phyloP scores from a whole-genome alignment of 768 basidiomycete genomes.

The Dioszegia hungarica region DNA sequence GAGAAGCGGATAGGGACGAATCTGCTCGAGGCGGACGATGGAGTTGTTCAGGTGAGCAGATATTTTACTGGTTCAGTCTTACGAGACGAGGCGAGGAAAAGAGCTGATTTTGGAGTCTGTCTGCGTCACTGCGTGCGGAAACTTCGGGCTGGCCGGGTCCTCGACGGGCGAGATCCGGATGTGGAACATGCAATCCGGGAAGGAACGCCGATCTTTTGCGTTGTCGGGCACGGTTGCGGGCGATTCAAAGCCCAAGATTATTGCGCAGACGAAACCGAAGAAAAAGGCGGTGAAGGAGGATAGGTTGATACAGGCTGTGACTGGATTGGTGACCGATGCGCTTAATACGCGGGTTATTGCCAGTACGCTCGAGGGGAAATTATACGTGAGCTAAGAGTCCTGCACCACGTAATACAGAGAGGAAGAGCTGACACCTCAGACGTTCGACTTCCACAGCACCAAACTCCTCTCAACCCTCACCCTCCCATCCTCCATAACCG shows the following conservation, averaged over 20 bases:
- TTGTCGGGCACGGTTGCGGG: constrained; percentile 48
- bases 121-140: constrained; percentile 89
- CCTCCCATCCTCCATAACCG: constrained; percentile 64
- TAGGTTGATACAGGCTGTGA: constrained; percentile 59
- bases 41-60: constrained; percentile 65
- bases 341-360: constrained; percentile 77
- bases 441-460: constrained; percentile 91
- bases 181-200: constrained; percentile 97
- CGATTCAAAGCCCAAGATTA: constrained; percentile 37
- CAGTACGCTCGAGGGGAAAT: constrained; percentile 77
- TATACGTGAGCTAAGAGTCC: constrained; percentile 67
- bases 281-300: constrained; percentile 13
- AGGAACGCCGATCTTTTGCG: constrained; percentile 70
- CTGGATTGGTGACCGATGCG: constrained; percentile 78
- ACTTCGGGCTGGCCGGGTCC: constrained; percentile 82
- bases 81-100: too few species aligned
- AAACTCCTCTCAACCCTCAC: constrained; percentile 64
- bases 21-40: constrained; percentile 60
- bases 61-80: too few species aligned
- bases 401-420: background rate
- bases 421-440: constrained; percentile 54
- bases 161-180: constrained; percentile 67
- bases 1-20: constrained; percentile 76
- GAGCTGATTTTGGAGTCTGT: too few species aligned
- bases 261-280: constrained; percentile 23